phyloP scores from a whole-genome alignment of 1,139 yeast genomes.

The Pichia sp. region DNA sequence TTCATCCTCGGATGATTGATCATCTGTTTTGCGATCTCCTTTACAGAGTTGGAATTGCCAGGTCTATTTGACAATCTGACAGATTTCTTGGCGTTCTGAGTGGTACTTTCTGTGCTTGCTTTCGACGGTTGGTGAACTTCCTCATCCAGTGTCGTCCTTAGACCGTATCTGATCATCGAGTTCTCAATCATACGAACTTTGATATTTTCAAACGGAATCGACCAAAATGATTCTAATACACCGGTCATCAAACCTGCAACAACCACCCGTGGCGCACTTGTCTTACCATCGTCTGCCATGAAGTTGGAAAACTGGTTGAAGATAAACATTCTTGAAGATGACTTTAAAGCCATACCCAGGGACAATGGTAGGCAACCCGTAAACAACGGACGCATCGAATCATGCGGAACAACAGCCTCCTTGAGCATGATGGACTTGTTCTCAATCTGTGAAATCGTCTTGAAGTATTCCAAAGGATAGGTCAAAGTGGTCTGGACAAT shows the following conservation, averaged over 20 bases:
- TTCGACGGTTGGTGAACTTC: not conserved
- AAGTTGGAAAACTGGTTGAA: conserved; percentile 75
- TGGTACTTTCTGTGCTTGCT: not conserved
- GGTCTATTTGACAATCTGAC: conserved; percentile 14
- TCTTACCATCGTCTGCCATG: conserved; percentile 60
- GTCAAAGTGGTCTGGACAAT: conserved; percentile 66
- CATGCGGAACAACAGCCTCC: conserved; percentile 35
- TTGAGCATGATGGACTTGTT: conserved; percentile 43
- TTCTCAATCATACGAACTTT: conserved; percentile 84
- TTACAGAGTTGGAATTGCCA: not conserved
- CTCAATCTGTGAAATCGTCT: conserved; percentile 48
- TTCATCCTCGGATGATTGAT: conserved; percentile 15
- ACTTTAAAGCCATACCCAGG: conserved; percentile 67
- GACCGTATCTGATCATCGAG: conserved; percentile 32
- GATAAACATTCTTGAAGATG: conserved; percentile 64
- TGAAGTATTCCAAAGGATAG: conserved; percentile 80
- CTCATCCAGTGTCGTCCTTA: conserved; percentile 20
- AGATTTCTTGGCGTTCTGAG: not conserved
- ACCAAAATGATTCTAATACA: conserved; percentile 69
- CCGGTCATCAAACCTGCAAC: conserved; percentile 89
- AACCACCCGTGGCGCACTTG: conserved; percentile 67
- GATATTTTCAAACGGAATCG: conserved; percentile 88
- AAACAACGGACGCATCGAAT: conserved; percentile 42
- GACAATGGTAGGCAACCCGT: conserved; percentile 78
- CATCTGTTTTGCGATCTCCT: not conserved